Percentiles rank a stretch among this genome's conserved stretches.
Conservation (phyloP, 2,329 filamentous ascomycete species). For the Penicillium paneum region DNA sequence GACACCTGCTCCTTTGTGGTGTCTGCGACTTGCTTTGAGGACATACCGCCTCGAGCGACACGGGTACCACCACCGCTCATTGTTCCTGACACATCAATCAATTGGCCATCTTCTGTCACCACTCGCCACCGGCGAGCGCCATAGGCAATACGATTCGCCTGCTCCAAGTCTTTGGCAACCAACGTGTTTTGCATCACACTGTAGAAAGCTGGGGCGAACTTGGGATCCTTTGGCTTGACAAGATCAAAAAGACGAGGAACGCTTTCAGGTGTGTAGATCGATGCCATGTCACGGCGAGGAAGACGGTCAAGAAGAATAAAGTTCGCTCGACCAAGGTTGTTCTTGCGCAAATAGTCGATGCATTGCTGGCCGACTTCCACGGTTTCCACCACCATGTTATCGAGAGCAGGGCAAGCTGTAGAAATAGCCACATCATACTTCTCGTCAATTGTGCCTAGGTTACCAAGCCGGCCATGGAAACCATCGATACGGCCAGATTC, state of each 20-base stretch:
- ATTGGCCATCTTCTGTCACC: conserved; percentile 88
- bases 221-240: conserved; percentile 81
- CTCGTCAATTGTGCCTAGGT: conserved; percentile 87
- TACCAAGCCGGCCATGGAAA: conserved; percentile 92
- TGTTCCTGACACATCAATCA: conserved; percentile 97
- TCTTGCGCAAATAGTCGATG: conserved; percentile 95
- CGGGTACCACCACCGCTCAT: conserved; percentile 96
- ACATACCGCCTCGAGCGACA: conserved; percentile 92
- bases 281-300: conserved; percentile 69
- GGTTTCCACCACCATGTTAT: conserved; percentile 95
- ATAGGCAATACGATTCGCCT: conserved; percentile 95
- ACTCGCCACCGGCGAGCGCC: conserved; percentile 92
- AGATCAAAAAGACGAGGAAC: conserved; percentile 91
- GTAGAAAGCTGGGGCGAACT: conserved; percentile 87
- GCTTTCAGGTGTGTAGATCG: conserved; percentile 84
- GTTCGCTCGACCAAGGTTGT: conserved; percentile 92
- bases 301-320: conserved; percentile 94
- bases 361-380: conserved; percentile 97
- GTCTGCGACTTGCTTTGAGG: conserved; percentile 86
- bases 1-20: conserved; percentile 82
- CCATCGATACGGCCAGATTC: conserved; percentile 96
- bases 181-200: conserved; percentile 93
- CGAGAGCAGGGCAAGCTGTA: conserved; percentile 83
- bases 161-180: conserved; percentile 86
- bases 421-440: conserved; percentile 98